Base-by-base conservation (phyloP, 2,329 filamentous ascomycete genomes). In the Sporothrix inflata region DNA sequence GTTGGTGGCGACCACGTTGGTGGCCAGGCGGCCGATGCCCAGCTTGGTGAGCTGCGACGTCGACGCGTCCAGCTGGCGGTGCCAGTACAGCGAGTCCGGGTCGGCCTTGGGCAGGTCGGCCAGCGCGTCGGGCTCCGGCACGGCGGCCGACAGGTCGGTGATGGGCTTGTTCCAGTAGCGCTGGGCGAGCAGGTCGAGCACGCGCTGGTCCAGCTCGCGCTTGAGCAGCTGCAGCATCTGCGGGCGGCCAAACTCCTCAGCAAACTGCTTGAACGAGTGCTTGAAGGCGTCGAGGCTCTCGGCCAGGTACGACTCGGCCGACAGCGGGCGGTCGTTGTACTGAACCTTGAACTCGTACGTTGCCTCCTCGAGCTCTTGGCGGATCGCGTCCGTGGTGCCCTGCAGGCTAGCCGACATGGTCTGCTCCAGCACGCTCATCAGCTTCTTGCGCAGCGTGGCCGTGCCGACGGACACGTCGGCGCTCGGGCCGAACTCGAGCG, bases 301-400 rank as follows among this genome's bases (percentile, higher is more conserved):
- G 1, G 96, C 96, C 51, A 99, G 88, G 79, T 99, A 99, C 4
- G 95, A 97, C 80, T 99, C 96, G 1, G 96, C 96, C 68, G 94
- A 97, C 47, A 99, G 85, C 1, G 95, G 94, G 7, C 96, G 90
- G 80, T 99, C 96, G 78, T 99, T 99, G 83, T 99, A 99, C 81
- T 99, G 97, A 5, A 99, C 96, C 81, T 99, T 99, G 86, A 97
- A 99, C 81, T 99, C 95, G 79, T 99, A 99, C 0, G 93, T 95
- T 3, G 96, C 94, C 82, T 99, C 96, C 78, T 98, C 95, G 0
- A 99, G 88, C 80, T 99, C 96, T 79, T 97, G 94, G 74, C 92
- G 91, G 76, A 99, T 98, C 11, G 94, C 94, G 79, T 98, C 94
- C 77, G 92, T 93, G 3, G 96, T 99, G 71, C 90, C 90, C 77